Evolutionary conservation across 192 early-diverging fungal genomes (phyloP).

Genomic region (Umbelopsis sp.): DNA sequence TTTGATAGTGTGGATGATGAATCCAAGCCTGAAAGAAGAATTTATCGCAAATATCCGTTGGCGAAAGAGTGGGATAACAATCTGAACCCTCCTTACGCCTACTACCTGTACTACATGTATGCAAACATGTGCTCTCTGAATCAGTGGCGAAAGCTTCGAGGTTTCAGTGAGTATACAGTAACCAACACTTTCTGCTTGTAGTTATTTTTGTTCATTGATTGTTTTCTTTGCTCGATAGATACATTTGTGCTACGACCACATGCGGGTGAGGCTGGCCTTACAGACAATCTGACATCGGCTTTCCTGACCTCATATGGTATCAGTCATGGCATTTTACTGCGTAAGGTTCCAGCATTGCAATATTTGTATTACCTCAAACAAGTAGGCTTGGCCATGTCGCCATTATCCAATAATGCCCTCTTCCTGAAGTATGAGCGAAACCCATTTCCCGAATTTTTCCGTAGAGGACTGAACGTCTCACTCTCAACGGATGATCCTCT

Average conservation of each 20-base stretch:
- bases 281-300: slow-evolving; percentile 84
- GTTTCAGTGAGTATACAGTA: slow-evolving; percentile 59
- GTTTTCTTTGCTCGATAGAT: slow-evolving; percentile 35
- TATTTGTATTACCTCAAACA: slow-evolving; percentile 92
- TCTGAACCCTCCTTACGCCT: slow-evolving; percentile 87
- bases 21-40: slow-evolving; percentile 80
- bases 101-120: slow-evolving; percentile 88
- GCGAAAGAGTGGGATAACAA: slow-evolving; percentile 53
- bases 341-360: slow-evolving; percentile 89
- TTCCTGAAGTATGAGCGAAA: slow-evolving; percentile 90
- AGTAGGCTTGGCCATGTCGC: slow-evolving; percentile 93
- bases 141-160: slow-evolving; percentile 64
- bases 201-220: too few species aligned
- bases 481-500: slow-evolving; percentile 90
- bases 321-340: slow-evolving; percentile 85
- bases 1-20: slow-evolving; percentile 93
- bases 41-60: slow-evolving; percentile 77
- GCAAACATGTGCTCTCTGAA: slow-evolving; percentile 84
- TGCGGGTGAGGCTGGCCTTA: slow-evolving; percentile 89
- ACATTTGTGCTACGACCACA: slow-evolving; percentile 91
- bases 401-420: slow-evolving; percentile 90
- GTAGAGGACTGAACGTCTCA: slow-evolving; percentile 85
- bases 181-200: not conserved
- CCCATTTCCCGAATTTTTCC: slow-evolving; percentile 84
- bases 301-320: slow-evolving; percentile 85